Conservation (phyloP, 495 filamentous ascomycete genomes). For the Talaromyces adpressus region DNA sequence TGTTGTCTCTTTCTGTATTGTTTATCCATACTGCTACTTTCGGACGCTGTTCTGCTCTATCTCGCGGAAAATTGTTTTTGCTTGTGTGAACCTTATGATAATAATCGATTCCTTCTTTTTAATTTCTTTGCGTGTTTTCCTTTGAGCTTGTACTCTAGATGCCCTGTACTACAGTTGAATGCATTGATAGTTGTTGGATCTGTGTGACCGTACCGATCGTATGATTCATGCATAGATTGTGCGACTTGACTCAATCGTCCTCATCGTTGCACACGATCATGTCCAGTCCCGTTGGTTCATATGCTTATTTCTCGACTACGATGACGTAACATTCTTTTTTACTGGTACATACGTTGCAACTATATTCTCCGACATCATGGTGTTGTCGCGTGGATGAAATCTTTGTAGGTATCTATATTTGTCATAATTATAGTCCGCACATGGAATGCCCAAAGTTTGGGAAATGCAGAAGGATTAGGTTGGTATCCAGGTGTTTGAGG, state of each 20-base stretch:
- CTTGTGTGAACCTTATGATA: slow-evolving; percentile 33
- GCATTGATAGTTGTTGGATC: background rate
- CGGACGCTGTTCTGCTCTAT: slow-evolving; percentile 5
- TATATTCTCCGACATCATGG: too few species aligned
- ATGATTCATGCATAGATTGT: background rate
- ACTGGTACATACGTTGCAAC: background rate
- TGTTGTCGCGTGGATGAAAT: background rate
- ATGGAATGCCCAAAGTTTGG: background rate
- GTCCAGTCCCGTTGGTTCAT: background rate
- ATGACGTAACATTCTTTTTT: background rate
- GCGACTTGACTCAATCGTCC: background rate
- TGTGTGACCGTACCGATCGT: background rate
- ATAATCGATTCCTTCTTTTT: slow-evolving; percentile 37
- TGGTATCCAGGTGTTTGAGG: background rate
- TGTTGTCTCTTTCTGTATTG: slow-evolving; percentile 28
- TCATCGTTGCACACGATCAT: background rate
- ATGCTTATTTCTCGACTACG: background rate
- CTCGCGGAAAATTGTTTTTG: slow-evolving; percentile 7
- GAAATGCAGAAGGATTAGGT: background rate
- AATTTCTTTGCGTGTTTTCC: slow-evolving; percentile 16
- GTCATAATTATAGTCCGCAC: background rate
- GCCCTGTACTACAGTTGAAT: background rate
- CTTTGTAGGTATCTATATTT: background rate
- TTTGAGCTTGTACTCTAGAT: background rate
- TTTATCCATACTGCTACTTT: slow-evolving; percentile 14